Percentiles rank a stretch among this genome's conserved stretches.
phyloP scores from a whole-genome alignment of 257 asterid genomes.

The Nicotiana otophora region DNA sequence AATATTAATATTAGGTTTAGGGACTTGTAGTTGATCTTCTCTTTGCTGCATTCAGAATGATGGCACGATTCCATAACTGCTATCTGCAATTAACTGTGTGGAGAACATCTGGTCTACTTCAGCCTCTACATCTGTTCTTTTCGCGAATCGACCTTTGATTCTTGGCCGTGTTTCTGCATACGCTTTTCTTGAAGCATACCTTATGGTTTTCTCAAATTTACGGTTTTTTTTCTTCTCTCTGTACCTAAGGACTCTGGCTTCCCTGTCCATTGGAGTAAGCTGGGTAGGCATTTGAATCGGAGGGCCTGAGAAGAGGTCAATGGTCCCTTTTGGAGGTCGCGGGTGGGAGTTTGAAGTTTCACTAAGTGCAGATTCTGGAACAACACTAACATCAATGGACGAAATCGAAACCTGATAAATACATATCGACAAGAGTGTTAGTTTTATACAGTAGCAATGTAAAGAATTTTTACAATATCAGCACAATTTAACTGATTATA shows the following conservation, averaged over 20 bases:
- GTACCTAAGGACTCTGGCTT: slow-evolving; percentile 73
- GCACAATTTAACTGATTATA: no score
- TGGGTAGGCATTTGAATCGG: slow-evolving; percentile 41
- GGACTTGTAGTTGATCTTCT: no score
- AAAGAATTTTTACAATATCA: no score
- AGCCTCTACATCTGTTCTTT: slow-evolving; percentile 38
- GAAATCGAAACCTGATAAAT: slow-evolving; percentile 50
- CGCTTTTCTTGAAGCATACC: slow-evolving; percentile 87
- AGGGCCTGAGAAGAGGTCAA: slow-evolving; percentile 48
- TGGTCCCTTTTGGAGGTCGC: slow-evolving; percentile 54
- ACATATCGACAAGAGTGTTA: not conserved
- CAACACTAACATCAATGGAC: slow-evolving; percentile 54
- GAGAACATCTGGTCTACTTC: slow-evolving; percentile 58
- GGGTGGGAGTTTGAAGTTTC: slow-evolving; percentile 42
- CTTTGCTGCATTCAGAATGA: no score
- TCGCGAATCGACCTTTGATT: slow-evolving; percentile 78
- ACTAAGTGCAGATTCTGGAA: slow-evolving; percentile 53
- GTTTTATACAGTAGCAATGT: no score
- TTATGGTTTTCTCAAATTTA: slow-evolving; percentile 71
- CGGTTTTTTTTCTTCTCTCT: slow-evolving; percentile 81
- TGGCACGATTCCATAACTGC: slow-evolving; percentile 58
- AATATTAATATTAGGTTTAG: no score
- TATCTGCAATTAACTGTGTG: slow-evolving; percentile 33
- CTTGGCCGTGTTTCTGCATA: slow-evolving; percentile 87
- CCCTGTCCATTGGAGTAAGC: slow-evolving; percentile 60